Percentiles rank a stretch among this genome's conserved stretches.
Conservation (phyloP, 116 monocot genomes). For the Zostera marina region DNA sequence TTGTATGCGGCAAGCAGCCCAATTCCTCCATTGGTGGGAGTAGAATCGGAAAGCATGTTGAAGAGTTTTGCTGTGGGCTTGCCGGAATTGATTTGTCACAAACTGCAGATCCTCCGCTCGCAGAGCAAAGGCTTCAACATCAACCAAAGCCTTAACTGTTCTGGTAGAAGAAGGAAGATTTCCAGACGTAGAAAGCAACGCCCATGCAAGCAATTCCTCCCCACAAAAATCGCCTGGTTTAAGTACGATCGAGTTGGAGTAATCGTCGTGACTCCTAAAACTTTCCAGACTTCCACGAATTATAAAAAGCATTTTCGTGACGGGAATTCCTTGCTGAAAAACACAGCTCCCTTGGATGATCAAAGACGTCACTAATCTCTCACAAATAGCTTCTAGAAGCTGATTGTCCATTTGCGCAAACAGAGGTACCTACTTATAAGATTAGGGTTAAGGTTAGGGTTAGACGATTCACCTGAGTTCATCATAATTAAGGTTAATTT, state of each 20-base stretch:
- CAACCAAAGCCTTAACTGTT: constrained; percentile 53
- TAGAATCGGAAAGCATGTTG: constrained; percentile 83
- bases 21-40: constrained; percentile 76
- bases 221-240: constrained; percentile 83
- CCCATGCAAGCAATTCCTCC: constrained; percentile 70
- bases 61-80: constrained; percentile 76
- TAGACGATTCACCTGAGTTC: background rate
- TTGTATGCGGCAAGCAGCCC: constrained; percentile 36
- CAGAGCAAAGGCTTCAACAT: constrained; percentile 81
- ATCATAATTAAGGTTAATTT: background rate
- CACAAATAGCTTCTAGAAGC: constrained; percentile 89
- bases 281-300: constrained; percentile 78
- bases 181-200: constrained; percentile 48
- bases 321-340: constrained; percentile 84
- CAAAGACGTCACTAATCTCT: constrained; percentile 59
- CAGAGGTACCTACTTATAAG: constrained; percentile 56
- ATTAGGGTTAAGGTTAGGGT: background rate
- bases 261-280: constrained; percentile 79
- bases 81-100: constrained; percentile 75
- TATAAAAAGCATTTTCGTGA: constrained; percentile 92
- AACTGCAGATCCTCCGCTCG: constrained; percentile 79
- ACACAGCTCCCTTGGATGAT: constrained; percentile 76
- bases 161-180: constrained; percentile 72
- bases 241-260: constrained; percentile 70
- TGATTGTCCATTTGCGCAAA: constrained; percentile 93